Conservation (phyloP, 148 eudicot species). For the Hydrangea macrophylla region DNA sequence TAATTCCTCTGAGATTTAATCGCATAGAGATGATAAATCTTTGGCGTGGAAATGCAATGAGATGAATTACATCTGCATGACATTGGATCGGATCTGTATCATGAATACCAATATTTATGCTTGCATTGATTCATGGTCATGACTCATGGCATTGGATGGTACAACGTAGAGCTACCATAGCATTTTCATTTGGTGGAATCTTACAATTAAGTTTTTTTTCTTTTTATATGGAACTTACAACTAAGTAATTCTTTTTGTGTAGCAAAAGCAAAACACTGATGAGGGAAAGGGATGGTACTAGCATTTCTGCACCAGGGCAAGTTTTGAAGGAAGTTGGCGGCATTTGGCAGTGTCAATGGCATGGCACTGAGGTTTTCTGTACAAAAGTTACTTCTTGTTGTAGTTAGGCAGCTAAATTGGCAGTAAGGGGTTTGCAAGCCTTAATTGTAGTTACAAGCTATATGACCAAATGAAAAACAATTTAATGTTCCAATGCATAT, state of each 20-base stretch:
- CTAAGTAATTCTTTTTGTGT: no score
- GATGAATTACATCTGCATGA: no score
- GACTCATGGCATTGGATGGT: no score
- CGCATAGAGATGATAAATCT: no score
- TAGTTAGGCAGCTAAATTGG: not conserved
- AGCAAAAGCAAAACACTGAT: not conserved
- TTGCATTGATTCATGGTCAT: not conserved
- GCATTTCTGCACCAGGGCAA: not conserved
- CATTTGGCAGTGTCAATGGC: not conserved
- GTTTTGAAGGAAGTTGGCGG: not conserved
- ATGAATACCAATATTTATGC: not conserved
- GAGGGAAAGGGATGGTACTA: not conserved
- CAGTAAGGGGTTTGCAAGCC: not conserved
- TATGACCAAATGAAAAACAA: not conserved
- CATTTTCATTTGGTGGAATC: no score
- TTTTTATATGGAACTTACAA: not conserved
- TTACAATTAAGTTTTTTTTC: not conserved
- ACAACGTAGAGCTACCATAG: no score
- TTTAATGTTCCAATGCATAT: constrained; percentile 1
- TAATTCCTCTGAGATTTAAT: no score
- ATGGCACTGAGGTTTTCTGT: not conserved
- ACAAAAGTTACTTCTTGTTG: not conserved
- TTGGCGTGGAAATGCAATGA: no score
- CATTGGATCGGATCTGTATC: no score
- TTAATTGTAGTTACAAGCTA: not conserved